Percentiles rank a stretch among this genome's conserved stretches.
These are phyloP conservation scores for Luffa acutangula DNA, from an alignment of 306 rosid genomes.

Conservation along the genomic window DNA sequence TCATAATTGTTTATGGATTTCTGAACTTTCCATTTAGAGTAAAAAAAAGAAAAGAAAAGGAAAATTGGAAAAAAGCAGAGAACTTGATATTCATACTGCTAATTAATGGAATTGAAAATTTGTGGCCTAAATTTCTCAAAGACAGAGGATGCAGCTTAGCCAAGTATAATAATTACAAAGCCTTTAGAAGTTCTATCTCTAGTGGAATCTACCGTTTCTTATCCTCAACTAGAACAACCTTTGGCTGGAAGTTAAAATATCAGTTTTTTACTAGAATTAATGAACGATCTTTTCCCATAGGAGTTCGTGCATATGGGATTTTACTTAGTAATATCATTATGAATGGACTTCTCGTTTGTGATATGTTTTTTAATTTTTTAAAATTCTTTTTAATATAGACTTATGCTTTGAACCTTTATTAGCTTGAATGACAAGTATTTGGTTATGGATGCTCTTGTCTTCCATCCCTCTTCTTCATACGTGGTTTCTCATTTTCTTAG, in stretches of 20 bases:
- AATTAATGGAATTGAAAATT: not conserved
- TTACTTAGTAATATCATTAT: not conserved
- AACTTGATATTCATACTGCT: not conserved
- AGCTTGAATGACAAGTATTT: not conserved
- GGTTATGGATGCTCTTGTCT: not conserved
- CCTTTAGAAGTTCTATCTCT: not conserved
- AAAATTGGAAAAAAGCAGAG: not conserved
- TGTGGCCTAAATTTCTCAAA: not conserved
- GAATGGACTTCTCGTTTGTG: not conserved
- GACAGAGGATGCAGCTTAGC: not conserved
- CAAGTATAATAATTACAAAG: not conserved
- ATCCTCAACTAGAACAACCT: not conserved
- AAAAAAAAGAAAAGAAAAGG: not conserved
- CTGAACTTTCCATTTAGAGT: not conserved
- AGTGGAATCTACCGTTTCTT: not conserved
- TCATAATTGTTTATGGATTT: not conserved
- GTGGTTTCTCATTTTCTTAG: not conserved
- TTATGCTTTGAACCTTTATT: not conserved
- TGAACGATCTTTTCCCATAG: not conserved
- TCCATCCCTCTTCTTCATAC: not conserved
- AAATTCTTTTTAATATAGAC: not conserved
- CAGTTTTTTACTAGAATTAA: not conserved
- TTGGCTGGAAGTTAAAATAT: not conserved
- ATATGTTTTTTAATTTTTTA: too few relatives aligned
- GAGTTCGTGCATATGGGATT: not conserved